phyloP scores from a whole-genome alignment of 2,329 filamentous ascomycete species.

The Paramyrothecium sp. region DNA sequence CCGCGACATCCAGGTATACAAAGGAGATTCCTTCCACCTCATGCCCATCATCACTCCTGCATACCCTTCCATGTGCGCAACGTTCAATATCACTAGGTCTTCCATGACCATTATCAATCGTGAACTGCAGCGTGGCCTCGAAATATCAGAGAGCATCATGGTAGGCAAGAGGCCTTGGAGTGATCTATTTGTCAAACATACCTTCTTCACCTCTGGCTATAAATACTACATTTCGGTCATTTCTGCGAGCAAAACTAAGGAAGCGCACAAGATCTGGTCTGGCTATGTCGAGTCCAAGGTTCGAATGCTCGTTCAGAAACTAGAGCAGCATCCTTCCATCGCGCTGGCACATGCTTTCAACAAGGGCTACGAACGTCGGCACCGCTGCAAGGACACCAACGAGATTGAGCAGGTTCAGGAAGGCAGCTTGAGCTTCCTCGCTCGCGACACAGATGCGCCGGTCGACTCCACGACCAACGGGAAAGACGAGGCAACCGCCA shows the following conservation, averaged over 20 bases:
- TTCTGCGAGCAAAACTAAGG: slow-evolving; percentile 77
- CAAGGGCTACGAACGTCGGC: slow-evolving; percentile 84
- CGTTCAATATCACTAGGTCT: slow-evolving; percentile 87
- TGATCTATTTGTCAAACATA: slow-evolving; percentile 84
- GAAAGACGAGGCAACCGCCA: slow-evolving; percentile 38
- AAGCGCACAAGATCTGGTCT: slow-evolving; percentile 83
- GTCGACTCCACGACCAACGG: slow-evolving; percentile 28
- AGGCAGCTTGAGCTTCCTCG: slow-evolving; percentile 47
- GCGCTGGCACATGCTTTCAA: slow-evolving; percentile 87
- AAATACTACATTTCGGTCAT: slow-evolving; percentile 94
- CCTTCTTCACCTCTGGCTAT: slow-evolving; percentile 89
- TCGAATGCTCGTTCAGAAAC: slow-evolving; percentile 75
- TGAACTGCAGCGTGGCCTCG: slow-evolving; percentile 75
- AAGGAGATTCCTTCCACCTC: slow-evolving; percentile 77
- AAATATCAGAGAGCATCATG: slow-evolving; percentile 79
- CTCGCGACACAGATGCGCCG: slow-evolving; percentile 36
- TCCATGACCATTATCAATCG: slow-evolving; percentile 81
- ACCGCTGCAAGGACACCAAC: slow-evolving; percentile 60
- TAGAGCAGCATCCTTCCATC: slow-evolving; percentile 80
- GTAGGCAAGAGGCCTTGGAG: slow-evolving; percentile 76
- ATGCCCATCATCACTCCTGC: slow-evolving; percentile 99
- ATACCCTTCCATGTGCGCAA: slow-evolving; percentile 97
- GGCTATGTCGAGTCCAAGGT: slow-evolving; percentile 94
- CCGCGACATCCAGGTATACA: slow-evolving; percentile 59
- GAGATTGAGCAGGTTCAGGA: slow-evolving; percentile 54